Percentiles rank a stretch among this genome's conserved stretches.
These are phyloP conservation scores for Aspergillus sp. DNA, from an alignment of 2,329 filamentous ascomycete species.

Conservation along the genomic window DNA sequence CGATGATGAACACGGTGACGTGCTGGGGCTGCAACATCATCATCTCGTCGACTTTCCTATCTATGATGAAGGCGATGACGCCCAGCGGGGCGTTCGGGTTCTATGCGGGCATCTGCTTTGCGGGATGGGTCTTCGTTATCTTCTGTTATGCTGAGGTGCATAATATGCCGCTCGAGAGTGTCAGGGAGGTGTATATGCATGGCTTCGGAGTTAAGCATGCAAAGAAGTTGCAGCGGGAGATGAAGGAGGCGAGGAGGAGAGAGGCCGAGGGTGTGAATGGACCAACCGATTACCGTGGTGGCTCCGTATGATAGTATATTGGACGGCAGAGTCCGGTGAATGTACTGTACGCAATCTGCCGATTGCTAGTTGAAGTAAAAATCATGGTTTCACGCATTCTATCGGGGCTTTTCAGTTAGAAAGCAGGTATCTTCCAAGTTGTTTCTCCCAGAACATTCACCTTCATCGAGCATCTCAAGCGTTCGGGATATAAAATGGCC, in stretches of 20 bases:
- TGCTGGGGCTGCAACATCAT: conserved; percentile 52
- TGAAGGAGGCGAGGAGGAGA: not conserved
- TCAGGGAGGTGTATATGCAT: conserved; percentile 51
- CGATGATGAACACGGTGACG: conserved; percentile 50
- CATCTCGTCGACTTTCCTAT: conserved; percentile 51
- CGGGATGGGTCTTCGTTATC: conserved; percentile 42
- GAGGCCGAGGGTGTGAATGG: not conserved
- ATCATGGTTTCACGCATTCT: no score
- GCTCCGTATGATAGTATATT: not conserved
- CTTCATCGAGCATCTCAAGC: no score
- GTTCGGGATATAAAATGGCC: no score
- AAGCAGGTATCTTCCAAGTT: no score
- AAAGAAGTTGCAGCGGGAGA: conserved; percentile 1
- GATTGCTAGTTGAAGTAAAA: no score
- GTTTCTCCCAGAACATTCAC: no score
- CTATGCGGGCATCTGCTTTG: conserved; percentile 51
- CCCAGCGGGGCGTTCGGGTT: conserved; percentile 54
- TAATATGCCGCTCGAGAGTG: conserved; percentile 21
- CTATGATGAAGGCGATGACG: conserved; percentile 51
- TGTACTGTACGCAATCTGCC: not conserved
- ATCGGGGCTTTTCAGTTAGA: no score
- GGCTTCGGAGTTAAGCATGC: conserved; percentile 41
- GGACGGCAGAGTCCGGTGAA: not conserved
- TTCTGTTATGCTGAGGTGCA: conserved; percentile 28
- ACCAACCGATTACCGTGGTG: not conserved